Evolutionary conservation across 208 protist species (phyloP).

Genomic region (Crithidia sp.): DNA sequence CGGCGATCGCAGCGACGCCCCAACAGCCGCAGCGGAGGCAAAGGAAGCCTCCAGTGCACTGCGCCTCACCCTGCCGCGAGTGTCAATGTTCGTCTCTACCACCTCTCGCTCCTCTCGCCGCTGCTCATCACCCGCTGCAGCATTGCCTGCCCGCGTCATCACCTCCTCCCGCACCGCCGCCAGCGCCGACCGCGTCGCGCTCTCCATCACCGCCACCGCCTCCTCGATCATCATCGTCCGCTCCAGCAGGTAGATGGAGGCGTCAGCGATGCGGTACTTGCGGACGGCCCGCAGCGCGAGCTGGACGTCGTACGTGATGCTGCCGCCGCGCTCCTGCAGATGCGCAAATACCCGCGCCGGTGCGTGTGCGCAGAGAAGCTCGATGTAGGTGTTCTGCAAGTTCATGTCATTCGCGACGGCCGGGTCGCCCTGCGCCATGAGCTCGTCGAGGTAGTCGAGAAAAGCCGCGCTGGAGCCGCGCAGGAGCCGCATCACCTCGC

Average conservation of each 20-base stretch:
- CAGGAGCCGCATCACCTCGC: conserved; percentile 71
- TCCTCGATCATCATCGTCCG: conserved; percentile 64
- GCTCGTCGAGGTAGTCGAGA: conserved; percentile 75
- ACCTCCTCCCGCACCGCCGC: conserved; percentile 29
- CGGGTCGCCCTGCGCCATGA: conserved; percentile 59
- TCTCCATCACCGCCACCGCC: conserved; percentile 55
- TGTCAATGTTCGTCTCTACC: background rate
- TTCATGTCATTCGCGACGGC: conserved; percentile 50
- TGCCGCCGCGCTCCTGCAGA: conserved; percentile 41
- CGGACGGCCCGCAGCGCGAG: conserved; percentile 52
- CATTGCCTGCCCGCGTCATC: background rate
- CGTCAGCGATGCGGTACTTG: conserved; percentile 60
- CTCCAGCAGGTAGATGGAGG: conserved; percentile 69
- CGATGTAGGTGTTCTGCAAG: conserved; percentile 87
- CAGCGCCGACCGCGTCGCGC: conserved; percentile 25
- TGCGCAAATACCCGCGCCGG: conserved; percentile 69
- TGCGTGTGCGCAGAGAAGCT: conserved; percentile 67
- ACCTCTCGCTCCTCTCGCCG: no score
- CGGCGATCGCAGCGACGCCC: background rate
- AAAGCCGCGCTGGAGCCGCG: conserved; percentile 63
- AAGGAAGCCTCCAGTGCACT: background rate
- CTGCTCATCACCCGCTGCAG: background rate
- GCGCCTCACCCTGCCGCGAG: background rate
- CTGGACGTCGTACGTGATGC: conserved; percentile 73
- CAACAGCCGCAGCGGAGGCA: background rate